Evolutionary conservation across 345 rosid genomes (phyloP).

Genomic region (Sonneratia alba): DNA sequence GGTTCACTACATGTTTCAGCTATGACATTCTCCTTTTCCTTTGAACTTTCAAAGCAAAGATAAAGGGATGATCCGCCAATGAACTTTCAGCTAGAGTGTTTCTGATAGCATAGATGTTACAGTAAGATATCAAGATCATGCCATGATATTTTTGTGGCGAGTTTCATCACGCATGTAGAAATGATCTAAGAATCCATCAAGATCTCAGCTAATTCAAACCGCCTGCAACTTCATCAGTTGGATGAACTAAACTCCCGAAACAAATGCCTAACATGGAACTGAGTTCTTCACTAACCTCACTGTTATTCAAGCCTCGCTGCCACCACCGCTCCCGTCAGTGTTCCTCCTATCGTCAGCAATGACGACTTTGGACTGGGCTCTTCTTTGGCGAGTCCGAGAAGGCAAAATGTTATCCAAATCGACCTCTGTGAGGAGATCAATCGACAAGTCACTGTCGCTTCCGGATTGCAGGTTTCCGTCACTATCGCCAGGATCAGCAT

Average conservation of each 20-base stretch:
- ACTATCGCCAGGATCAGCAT: slow-evolving; percentile 9
- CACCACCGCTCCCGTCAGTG: slow-evolving; percentile 13
- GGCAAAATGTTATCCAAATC: slow-evolving; percentile 87
- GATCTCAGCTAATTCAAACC: not conserved
- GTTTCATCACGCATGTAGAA: no score
- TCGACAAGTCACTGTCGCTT: slow-evolving; percentile 55
- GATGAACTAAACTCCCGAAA: not conserved
- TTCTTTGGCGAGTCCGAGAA: slow-evolving; percentile 61
- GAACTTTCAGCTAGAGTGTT: not conserved
- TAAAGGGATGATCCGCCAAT: not conserved
- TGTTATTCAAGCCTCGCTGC: slow-evolving; percentile 5
- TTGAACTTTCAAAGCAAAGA: not conserved
- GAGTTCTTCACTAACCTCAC: not conserved
- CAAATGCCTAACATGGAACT: not conserved
- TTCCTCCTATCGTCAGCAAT: slow-evolving; percentile 14
- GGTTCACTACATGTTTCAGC: not conserved
- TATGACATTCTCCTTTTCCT: not conserved
- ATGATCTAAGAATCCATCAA: not conserved
- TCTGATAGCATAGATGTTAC: not conserved
- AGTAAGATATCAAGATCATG: not conserved
- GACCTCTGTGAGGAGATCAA: slow-evolving; percentile 91
- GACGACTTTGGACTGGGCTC: slow-evolving; percentile 41
- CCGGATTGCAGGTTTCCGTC: slow-evolving; percentile 14
- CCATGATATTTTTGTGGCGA: not conserved
- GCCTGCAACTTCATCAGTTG: not conserved